A percentile compares a stretch with the other conserved stretches of the same genome.
These are phyloP conservation scores for Trypanosoma brucei DNA, from an alignment of 208 protist genomes.

Conservation along the genomic window DNA sequence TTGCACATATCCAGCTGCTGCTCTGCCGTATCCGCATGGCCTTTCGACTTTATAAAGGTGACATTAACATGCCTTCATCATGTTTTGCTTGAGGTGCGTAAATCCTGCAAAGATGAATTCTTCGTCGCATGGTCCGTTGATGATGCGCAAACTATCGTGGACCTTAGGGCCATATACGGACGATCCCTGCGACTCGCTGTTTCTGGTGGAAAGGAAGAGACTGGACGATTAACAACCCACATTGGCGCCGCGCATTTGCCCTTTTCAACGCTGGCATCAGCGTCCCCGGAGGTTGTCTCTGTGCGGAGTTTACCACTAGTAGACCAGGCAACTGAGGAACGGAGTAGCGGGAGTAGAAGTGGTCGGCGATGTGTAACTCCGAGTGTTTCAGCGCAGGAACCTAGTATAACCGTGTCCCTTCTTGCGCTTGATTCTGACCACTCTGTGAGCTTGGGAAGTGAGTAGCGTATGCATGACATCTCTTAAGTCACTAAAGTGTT, in stretches of 20 bases:
- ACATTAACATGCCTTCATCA: constrained; percentile 31
- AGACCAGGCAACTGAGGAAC: not conserved
- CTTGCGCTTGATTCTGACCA: constrained; percentile 24
- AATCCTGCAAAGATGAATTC: constrained; percentile 21
- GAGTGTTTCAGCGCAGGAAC: constrained; percentile 6
- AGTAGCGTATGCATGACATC: not conserved
- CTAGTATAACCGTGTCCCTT: constrained; percentile 43
- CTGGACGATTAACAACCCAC: not conserved
- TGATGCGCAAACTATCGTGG: constrained; percentile 34
- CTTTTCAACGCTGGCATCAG: constrained; percentile 17
- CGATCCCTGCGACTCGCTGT: constrained; percentile 14
- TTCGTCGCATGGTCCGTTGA: constrained; percentile 44
- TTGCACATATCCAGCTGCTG: constrained; percentile 57
- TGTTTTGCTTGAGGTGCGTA: constrained; percentile 40
- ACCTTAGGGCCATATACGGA: constrained; percentile 24
- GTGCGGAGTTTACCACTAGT: constrained; percentile 18
- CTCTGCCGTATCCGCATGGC: constrained; percentile 28
- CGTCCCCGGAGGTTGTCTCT: constrained; percentile 13
- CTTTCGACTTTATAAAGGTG: constrained; percentile 39
- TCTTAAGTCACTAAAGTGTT: not conserved
- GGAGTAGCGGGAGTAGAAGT: not conserved
- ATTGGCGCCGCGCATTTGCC: constrained; percentile 18
- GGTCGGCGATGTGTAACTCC: not conserved
- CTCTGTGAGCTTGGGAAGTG: not conserved
- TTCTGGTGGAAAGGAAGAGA: not conserved